phyloP scores from a whole-genome alignment of 1,139 yeast genomes.

The Scheffersomyces quercinus region DNA sequence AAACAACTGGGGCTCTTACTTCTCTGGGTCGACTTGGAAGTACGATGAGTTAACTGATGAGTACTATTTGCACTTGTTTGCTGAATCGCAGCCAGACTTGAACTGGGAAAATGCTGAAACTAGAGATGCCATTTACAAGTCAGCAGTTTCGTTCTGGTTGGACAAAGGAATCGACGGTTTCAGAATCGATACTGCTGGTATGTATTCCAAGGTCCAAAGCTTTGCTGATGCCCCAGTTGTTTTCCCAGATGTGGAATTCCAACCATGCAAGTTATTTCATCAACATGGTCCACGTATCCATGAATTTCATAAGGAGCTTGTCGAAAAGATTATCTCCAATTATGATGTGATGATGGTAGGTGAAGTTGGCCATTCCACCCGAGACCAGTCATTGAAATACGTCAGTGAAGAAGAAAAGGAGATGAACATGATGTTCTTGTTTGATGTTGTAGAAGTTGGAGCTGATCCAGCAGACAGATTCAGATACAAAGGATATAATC shows the following conservation, averaged over 20 bases:
- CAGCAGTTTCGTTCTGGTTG: constrained; percentile 23
- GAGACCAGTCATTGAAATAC: constrained; percentile 22
- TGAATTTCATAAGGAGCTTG: constrained; percentile 26
- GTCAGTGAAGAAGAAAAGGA: constrained; percentile 24
- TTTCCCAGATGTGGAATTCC: constrained; percentile 20
- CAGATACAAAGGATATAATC: constrained; percentile 16
- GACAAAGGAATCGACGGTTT: constrained; percentile 26
- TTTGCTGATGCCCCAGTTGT: constrained; percentile 24
- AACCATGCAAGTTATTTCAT: constrained; percentile 17
- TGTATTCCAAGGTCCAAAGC: constrained; percentile 22
- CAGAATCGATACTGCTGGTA: constrained; percentile 25
- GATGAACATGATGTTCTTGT: constrained; percentile 27
- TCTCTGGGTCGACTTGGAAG: constrained; percentile 26
- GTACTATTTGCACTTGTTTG: constrained; percentile 25
- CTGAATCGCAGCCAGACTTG: constrained; percentile 25
- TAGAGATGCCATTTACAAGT: constrained; percentile 22
- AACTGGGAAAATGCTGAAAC: constrained; percentile 27
- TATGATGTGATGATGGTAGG: constrained; percentile 26
- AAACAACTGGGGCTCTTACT: constrained; percentile 25
- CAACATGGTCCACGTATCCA: constrained; percentile 24
- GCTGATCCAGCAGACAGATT: constrained; percentile 16
- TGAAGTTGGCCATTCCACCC: constrained; percentile 23
- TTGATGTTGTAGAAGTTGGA: constrained; percentile 23
- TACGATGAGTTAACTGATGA: constrained; percentile 24
- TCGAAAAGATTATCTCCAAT: constrained; percentile 17